Percentiles rank a stretch among this genome's conserved stretches.
Evolutionary conservation across 2,329 filamentous ascomycete species (phyloP).

Genomic region (Diplodia mutila): DNA sequence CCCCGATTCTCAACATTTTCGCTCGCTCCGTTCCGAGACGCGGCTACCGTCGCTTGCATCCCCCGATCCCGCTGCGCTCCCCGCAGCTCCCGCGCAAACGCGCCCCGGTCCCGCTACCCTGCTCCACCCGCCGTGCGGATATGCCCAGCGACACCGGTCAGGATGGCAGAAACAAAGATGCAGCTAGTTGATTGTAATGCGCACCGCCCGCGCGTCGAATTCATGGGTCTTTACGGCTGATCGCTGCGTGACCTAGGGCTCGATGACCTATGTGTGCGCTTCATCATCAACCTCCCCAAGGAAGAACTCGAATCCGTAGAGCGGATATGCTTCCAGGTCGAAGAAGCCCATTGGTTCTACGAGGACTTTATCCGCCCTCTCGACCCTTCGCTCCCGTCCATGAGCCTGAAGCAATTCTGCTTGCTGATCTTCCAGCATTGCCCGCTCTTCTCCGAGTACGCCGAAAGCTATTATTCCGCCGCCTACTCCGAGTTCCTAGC

Average conservation of each 20-base stretch:
- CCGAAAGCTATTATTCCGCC: conserved; percentile 73
- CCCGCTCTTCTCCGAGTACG: conserved; percentile 81
- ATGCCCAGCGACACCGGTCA: conserved; percentile 64
- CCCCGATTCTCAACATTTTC: conserved; percentile 21
- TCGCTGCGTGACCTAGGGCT: conserved; percentile 64
- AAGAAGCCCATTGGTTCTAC: conserved; percentile 99
- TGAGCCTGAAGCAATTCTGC: conserved; percentile 83
- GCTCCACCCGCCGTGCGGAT: conserved; percentile 43
- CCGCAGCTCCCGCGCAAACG: conserved; percentile 38
- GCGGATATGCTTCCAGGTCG: conserved; percentile 96
- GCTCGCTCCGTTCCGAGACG: not conserved
- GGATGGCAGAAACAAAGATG: conserved; percentile 78
- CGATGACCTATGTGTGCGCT: conserved; percentile 96
- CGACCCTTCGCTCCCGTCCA: conserved; percentile 80
- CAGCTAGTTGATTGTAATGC: conserved; percentile 82
- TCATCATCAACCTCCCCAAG: conserved; percentile 93
- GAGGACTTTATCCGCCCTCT: conserved; percentile 97
- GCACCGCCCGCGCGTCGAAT: not conserved
- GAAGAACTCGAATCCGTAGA: conserved; percentile 89
- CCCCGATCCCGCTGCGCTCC: conserved; percentile 8
- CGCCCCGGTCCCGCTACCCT: conserved; percentile 10
- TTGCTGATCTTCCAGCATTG: conserved; percentile 93
- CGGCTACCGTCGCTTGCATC: conserved; percentile 2
- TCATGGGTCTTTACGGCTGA: conserved; percentile 1
- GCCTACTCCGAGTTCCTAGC: conserved; percentile 91